Conservation (phyloP, 2,329 filamentous ascomycete species). For the Trichoderma sp. region DNA sequence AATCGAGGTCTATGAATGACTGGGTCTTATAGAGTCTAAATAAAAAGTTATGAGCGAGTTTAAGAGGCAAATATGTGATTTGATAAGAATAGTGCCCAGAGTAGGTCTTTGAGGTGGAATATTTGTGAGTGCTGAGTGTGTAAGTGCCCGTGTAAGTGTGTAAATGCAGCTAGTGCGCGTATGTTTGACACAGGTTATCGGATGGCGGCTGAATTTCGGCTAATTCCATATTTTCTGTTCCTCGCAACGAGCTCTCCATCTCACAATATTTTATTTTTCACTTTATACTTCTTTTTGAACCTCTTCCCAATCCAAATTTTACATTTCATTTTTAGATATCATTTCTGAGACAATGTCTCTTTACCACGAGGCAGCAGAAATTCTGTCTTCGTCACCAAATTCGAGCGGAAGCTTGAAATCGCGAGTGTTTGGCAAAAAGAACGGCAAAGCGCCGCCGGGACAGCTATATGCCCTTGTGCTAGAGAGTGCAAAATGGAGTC, state of each 20-base stretch:
- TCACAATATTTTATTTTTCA: neutral
- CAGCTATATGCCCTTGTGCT: slow-evolving; percentile 86
- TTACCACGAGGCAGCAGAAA: slow-evolving; percentile 84
- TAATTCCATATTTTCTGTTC: slow-evolving; percentile 16
- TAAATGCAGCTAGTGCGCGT: neutral
- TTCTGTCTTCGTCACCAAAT: slow-evolving; percentile 60
- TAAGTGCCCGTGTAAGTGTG: neutral
- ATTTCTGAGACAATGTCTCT: slow-evolving; percentile 69
- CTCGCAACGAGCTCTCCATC: neutral
- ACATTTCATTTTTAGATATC: neutral
- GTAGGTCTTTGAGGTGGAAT: too few species aligned
- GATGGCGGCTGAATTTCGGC: slow-evolving; percentile 28
- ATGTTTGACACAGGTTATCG: neutral
- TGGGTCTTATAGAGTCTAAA: slow-evolving; percentile 24
- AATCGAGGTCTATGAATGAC: slow-evolving; percentile 24
- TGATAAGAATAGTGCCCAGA: too few species aligned
- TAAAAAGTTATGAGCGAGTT: slow-evolving; percentile 12
- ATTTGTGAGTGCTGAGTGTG: too few species aligned
- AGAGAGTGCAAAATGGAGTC: slow-evolving; percentile 89
- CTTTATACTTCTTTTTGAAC: neutral
- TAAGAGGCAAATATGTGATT: neutral
- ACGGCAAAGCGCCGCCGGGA: slow-evolving; percentile 73
- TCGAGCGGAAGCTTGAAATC: slow-evolving; percentile 83
- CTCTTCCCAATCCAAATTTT: neutral
- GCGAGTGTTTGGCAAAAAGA: slow-evolving; percentile 73